A percentile compares a stretch with the other conserved stretches of the same genome.
These are phyloP conservation scores for Trichoderma sp. DNA, from an alignment of 2,329 filamentous ascomycete genomes.

Conservation along the genomic window DNA sequence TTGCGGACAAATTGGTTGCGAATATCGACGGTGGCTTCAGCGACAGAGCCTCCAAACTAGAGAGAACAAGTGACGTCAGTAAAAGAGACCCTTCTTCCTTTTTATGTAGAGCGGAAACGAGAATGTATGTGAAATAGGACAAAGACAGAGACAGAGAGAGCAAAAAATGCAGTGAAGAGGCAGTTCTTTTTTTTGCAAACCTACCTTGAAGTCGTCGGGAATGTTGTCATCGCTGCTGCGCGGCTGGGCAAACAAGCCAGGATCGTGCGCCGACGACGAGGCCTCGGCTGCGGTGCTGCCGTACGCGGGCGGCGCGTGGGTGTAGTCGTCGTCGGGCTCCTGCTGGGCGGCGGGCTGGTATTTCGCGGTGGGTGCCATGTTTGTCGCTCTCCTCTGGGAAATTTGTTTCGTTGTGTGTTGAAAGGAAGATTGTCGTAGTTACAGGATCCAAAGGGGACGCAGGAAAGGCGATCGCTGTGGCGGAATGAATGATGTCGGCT, in stretches of 20 bases:
- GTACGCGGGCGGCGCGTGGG: conserved; percentile 84
- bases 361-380: conserved; percentile 76
- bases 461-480: conserved; percentile 26
- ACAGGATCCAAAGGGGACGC: conserved; percentile 8
- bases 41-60: conserved; percentile 88
- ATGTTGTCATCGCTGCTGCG: conserved; percentile 86
- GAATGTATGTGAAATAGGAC: too few species aligned
- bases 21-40: conserved; percentile 92
- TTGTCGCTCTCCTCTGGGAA: neutral
- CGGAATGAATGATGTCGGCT: conserved; percentile 27
- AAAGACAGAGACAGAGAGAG: neutral
- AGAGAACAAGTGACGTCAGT: conserved; percentile 16
- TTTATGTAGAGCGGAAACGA: neutral
- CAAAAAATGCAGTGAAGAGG: neutral
- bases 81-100: neutral
- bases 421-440: neutral
- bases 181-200: neutral
- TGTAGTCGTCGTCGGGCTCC: conserved; percentile 83
- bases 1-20: conserved; percentile 97
- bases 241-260: conserved; percentile 67
- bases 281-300: conserved; percentile 48
- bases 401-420: neutral
- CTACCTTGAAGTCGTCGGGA: conserved; percentile 94
- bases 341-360: conserved; percentile 83
- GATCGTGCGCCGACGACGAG: conserved; percentile 56